Evolutionary conservation across 1,284 basidiomycete species (phyloP).

Genomic region (Xerocomus minutiporus): DNA sequence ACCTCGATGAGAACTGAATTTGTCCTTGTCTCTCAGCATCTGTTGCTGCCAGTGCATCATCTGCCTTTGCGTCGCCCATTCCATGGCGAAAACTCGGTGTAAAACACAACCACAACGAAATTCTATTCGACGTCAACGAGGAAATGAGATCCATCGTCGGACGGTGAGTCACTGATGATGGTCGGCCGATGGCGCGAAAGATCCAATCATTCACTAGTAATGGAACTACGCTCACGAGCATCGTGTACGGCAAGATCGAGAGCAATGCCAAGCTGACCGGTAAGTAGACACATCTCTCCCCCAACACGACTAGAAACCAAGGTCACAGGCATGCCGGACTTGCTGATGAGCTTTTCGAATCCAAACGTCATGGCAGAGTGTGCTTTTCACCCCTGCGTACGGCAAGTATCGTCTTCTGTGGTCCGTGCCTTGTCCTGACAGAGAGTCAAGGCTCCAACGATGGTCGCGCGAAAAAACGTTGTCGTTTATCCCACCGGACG

Average conservation of each 20-base stretch:
- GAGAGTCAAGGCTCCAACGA: constrained; percentile 56
- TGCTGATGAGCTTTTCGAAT: constrained; percentile 78
- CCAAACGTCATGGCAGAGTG: constrained; percentile 71
- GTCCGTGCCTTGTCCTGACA: constrained; percentile 7
- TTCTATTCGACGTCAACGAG: constrained; percentile 90
- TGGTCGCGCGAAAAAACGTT: constrained; percentile 78
- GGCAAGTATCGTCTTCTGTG: constrained; percentile 45
- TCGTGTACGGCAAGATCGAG: constrained; percentile 78
- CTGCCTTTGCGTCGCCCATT: constrained; percentile 83
- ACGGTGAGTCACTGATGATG: constrained; percentile 46
- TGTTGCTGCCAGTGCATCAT: constrained; percentile 40
- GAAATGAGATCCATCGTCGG: constrained; percentile 81
- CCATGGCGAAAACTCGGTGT: constrained; percentile 90
- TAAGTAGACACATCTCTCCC: constrained; percentile 25
- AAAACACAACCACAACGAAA: constrained; percentile 86
- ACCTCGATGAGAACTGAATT: constrained; percentile 16
- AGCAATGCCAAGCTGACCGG: constrained; percentile 81
- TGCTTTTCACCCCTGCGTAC: constrained; percentile 88
- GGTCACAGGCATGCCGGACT: constrained; percentile 79
- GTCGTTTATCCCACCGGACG: constrained; percentile 94
- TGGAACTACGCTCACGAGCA: constrained; percentile 68
- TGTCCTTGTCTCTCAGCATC: constrained; percentile 34
- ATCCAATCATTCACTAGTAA: constrained; percentile 43
- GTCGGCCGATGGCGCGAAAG: not conserved
- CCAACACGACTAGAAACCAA: not conserved